Evolutionary conservation across 208 protist genomes (phyloP).

Genomic region (Leishmania major): DNA sequence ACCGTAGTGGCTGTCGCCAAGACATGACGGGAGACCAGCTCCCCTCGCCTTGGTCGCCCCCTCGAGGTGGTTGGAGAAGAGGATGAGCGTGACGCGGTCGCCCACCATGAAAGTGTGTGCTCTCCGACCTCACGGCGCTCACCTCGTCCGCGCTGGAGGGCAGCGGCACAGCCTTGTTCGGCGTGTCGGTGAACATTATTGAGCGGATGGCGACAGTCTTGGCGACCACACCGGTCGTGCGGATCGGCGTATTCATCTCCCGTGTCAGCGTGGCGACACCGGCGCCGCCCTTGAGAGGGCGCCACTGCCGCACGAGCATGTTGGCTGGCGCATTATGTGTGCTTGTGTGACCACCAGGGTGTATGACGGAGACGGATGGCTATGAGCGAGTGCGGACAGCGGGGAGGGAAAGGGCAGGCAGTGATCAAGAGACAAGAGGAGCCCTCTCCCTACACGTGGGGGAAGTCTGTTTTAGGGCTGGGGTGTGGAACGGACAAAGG

Average conservation of each 20-base stretch:
- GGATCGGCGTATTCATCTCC: neutral
- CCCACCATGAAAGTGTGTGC: slow-evolving; percentile 23
- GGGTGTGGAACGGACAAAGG: too few species aligned
- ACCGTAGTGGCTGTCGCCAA: slow-evolving; percentile 28
- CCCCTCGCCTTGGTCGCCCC: slow-evolving; percentile 31
- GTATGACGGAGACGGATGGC: slow-evolving; percentile 13
- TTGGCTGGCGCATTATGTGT: neutral
- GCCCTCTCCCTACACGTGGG: too few species aligned
- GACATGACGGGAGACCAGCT: slow-evolving; percentile 24
- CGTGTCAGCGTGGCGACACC: neutral
- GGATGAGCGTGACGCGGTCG: slow-evolving; percentile 34
- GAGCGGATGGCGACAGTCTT: neutral
- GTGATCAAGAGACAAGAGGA: too few species aligned
- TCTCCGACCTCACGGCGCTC: slow-evolving; percentile 10
- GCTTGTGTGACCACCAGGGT: slow-evolving; percentile 35
- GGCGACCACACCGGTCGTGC: neutral
- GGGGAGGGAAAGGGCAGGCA: too few species aligned
- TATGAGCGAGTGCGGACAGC: too few species aligned
- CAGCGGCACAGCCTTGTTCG: slow-evolving; percentile 28
- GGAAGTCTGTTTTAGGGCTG: too few species aligned
- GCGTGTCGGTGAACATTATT: slow-evolving; percentile 8
- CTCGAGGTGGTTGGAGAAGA: slow-evolving; percentile 15
- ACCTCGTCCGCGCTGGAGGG: slow-evolving; percentile 36
- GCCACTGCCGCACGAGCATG: neutral
- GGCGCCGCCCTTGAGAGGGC: neutral